Evolutionary conservation across 2,329 filamentous ascomycete species (phyloP), one percentile per base, ranked within the genome.

Genomic region (Pleomassaria siparia): DNA sequence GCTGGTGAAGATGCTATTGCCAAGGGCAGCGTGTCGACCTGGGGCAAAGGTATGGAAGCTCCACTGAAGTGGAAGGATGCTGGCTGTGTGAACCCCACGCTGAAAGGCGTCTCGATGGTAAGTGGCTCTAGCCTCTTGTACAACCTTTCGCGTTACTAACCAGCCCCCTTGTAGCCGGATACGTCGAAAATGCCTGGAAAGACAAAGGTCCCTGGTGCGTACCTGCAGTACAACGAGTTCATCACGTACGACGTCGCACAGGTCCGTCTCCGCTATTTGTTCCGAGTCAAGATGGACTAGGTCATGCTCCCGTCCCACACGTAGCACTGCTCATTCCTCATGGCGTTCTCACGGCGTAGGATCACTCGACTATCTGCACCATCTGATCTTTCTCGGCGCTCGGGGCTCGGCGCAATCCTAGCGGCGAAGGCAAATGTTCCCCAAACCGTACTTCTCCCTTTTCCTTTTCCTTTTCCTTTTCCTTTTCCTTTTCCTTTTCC

Each of bases 11-110:
- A 79, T 30, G 87, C 87, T 0, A 82, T 82, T 52, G 66, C 73
- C 2, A 71, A 79, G 1, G 84, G 84, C 13, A 79, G 82, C 63
- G 72, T 82, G 32, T 83, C 86, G 2, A 95, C 89, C 0, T 85
- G 82, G 72, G 89, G 89, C 8, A 77, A 83, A 63, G 90, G 90
- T 2, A 55, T 42, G 4, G 84, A 74, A 0, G 83, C 82, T 0
- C 90, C 89, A 1, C 73, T 67, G 15, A 74, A 74, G 35, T 95
- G 89, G 89, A 89, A 89, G 67, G 89, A 95, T 67, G 89, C 88
- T 0, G 74, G 73, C 2, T 80, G 77, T 43, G 79, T 91, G 7
- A 80, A 90, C 57, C 74, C 80, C 2, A 77, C 79, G 2, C 73
- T 95, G 35, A 74, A 80, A 47, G 89, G 89, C 0, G 78, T 89